Conservation (phyloP, 106 monocot genomes). For the Dioscorea alata region DNA sequence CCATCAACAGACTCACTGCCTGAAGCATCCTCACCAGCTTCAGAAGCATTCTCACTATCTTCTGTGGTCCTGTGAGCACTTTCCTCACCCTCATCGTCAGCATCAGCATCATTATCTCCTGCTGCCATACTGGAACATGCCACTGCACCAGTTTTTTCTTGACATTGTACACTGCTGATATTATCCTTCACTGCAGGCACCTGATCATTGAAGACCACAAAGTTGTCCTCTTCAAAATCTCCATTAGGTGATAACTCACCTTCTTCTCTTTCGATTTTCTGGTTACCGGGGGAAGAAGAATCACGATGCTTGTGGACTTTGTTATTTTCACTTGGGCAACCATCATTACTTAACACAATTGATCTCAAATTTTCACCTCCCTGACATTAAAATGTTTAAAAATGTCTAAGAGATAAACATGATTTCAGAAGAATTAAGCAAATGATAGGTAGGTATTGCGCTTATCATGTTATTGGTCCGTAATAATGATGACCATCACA, state of each 20-base stretch:
- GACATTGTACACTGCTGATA: slow-evolving; percentile 23
- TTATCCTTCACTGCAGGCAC: slow-evolving; percentile 34
- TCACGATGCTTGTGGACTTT: slow-evolving; percentile 30
- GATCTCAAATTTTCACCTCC: slow-evolving; percentile 26
- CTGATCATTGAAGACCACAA: slow-evolving; percentile 54
- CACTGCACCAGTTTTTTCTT: slow-evolving; percentile 25
- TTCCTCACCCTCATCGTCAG: slow-evolving; percentile 91
- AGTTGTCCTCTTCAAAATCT: slow-evolving; percentile 95
- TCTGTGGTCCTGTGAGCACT: slow-evolving; percentile 78
- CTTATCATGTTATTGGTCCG: neutral
- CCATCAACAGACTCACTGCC: slow-evolving; percentile 87
- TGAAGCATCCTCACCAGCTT: slow-evolving; percentile 79
- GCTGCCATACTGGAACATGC: slow-evolving; percentile 33
- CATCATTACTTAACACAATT: slow-evolving; percentile 36
- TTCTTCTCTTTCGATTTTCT: slow-evolving; percentile 88
- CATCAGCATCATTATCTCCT: slow-evolving; percentile 79
- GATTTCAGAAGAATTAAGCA: neutral
- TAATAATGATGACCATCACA: neutral
- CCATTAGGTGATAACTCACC: slow-evolving; percentile 94
- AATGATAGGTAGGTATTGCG: neutral
- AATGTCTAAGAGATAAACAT: neutral
- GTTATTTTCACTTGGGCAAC: slow-evolving; percentile 21
- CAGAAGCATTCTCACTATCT: slow-evolving; percentile 94
- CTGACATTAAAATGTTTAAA: slow-evolving; percentile 8
- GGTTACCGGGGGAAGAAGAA: slow-evolving; percentile 17